Percentiles rank a stretch among this genome's conserved stretches.
phyloP scores from a whole-genome alignment of 768 basidiomycete species.

The Mycena galopus region DNA sequence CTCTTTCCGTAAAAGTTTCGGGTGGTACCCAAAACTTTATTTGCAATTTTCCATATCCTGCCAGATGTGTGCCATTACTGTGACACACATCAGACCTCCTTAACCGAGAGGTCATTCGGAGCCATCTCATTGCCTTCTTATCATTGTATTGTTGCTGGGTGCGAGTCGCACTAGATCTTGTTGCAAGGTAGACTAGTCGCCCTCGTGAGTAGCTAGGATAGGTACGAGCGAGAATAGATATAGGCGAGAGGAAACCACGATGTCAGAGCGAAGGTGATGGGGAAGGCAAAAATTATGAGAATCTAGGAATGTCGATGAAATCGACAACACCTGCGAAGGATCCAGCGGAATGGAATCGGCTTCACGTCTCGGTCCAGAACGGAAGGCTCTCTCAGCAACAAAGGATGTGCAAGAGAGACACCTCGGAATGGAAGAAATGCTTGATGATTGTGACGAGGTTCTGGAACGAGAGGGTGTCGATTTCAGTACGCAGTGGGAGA shows the following conservation, averaged over 20 bases:
- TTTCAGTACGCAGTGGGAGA: no score
- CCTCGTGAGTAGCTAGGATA: no score
- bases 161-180: neutral
- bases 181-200: no score
- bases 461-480: no score
- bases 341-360: neutral
- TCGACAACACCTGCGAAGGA: neutral
- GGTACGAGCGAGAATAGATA: no score
- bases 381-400: neutral
- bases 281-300: no score
- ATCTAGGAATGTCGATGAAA: no score
- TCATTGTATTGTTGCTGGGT: neutral
- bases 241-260: no score
- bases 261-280: no score
- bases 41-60: neutral
- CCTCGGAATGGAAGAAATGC: no score
- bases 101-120: conserved; percentile 2
- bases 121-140: conserved; percentile 6
- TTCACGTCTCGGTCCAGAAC: neutral
- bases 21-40: neutral
- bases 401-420: no score
- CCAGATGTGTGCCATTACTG: neutral
- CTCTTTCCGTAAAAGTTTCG: neutral
- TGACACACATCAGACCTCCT: conserved; percentile 1
- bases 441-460: no score